These are phyloP conservation scores for Venturia asperata DNA, from an alignment of 2,329 filamentous ascomycete species.

Conservation along the genomic window DNA sequence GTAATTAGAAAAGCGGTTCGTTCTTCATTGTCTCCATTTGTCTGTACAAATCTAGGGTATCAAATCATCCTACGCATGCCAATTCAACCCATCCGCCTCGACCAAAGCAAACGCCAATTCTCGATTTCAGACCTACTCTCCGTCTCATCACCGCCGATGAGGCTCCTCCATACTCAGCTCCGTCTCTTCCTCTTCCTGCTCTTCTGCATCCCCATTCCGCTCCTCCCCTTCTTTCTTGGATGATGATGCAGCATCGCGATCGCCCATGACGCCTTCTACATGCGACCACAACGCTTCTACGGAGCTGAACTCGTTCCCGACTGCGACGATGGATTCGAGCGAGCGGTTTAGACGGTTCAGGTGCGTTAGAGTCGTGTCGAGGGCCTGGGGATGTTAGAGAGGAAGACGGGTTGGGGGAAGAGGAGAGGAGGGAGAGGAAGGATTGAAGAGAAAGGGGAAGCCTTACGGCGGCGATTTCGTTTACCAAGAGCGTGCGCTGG, in stretches of 20 bases:
- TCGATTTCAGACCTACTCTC: background rate
- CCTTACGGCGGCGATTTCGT: slow-evolving; percentile 64
- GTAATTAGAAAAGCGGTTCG: slow-evolving; percentile 13
- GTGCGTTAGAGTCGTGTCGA: slow-evolving; percentile 90
- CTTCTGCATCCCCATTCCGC: background rate
- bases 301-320: slow-evolving; percentile 95
- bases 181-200: slow-evolving; percentile 22
- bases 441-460: too few species aligned
- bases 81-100: background rate
- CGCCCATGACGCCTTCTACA: slow-evolving; percentile 90
- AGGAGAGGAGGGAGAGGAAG: slow-evolving; percentile 16
- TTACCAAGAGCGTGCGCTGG: slow-evolving; percentile 63
- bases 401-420: slow-evolving; percentile 3
- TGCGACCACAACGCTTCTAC: slow-evolving; percentile 96
- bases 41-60: slow-evolving; percentile 7
- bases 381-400: slow-evolving; percentile 37
- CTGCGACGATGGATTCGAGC: slow-evolving; percentile 82
- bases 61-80: background rate
- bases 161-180: slow-evolving; percentile 17
- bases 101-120: background rate
- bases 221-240: background rate
- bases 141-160: slow-evolving; percentile 5
- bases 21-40: background rate
- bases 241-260: slow-evolving; percentile 42
- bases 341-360: slow-evolving; percentile 93